Evolutionary conservation across 2,329 filamentous ascomycete genomes (phyloP), one percentile per base, ranked within the genome.

Genomic region (Beauveria rudraprayagi): DNA sequence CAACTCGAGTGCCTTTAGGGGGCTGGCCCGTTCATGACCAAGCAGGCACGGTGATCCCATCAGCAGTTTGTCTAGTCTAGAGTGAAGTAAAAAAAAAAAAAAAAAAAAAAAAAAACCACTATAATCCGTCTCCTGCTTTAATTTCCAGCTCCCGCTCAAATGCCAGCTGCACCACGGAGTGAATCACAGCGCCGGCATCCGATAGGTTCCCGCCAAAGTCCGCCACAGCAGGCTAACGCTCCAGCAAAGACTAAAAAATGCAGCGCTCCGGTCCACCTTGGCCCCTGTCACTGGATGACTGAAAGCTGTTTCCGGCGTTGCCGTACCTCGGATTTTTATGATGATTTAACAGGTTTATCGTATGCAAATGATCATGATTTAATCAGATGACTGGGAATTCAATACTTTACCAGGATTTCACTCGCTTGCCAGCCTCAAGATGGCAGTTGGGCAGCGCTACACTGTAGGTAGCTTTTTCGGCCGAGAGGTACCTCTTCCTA

Each of bases 291-390:
- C 34, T 37, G 5, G 44, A 11, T 28, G 24, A 8, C 5, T 14
- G n/a, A 54, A 24, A 11, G 34, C 55, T 51, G 46, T 58, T 58
- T 58, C 56, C 56, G 56, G 56, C 56, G 30, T 41, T 43, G 46
- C 56, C 56, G 56, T 48, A 10, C 14, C 46, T 30, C 30, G 22
- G 34, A 37, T 16, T 16, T 22, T 51, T 46, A 22, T 16, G 34
- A 50, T 37, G 34, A 14, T 5, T 6, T 5, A 37, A 37, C 34
- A 37, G 6, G 34, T 14, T 37, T 37, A 14, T 37, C 34, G 34
- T 37, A 14, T 37, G 34, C n/a, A 46, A 34, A 14, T 46, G 53
- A 40, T 9, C 26, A 19, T 22, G 5, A 6, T 17, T n/a, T 19
- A 9, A 30, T 50, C 47, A 50, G 47, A 28, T 50, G 47, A 37